Evolutionary conservation across 495 filamentous ascomycete species (phyloP), one percentile per base, ranked within the genome.

Genomic region (Talaromyces borbonicus): DNA sequence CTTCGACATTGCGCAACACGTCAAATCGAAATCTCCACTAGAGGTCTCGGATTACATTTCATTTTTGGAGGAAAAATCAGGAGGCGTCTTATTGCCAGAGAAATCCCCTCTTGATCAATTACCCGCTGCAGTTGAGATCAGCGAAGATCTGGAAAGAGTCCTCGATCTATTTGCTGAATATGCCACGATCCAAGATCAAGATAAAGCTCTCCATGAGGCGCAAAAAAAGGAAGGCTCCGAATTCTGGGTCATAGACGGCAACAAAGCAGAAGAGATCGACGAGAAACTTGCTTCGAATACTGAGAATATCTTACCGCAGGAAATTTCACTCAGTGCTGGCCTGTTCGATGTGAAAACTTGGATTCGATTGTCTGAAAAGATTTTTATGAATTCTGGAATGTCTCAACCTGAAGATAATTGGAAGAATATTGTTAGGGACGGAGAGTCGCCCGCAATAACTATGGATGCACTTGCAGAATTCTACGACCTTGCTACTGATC

Each of bases 351-450:
- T 81, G 5, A 59, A 63, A 14, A 70, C 59, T 7, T 90, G 83
- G 80, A 63, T 92, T 4, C 50, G 61, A 12, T 63, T 94, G 4
- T 83, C 85, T 0, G 65, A 70, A 18, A 66, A 68, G 3, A 30
- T 90, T 1, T 92, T 93, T 54, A 93, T 95, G 89, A 90, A 92
- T 57, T 72, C 75, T 4, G 62, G 68, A 2, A 63, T 73, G 26
- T 47, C 56, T 36, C 48, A 56, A 31, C 56, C 63, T 16, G 75
- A 82, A 30, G 70, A 79, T 38, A 87, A 87, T 53, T 94, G 85
- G 85, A 63, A 56, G 12, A 62, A 64, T 43, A 41, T 83, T 5
- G 65, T 63, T 6, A 59, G 61, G 16, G 47, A 55, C 37, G 62
- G 58, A 2, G 74, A 84, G 20, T 58, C 50, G 3, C 87, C 88